Base-by-base conservation (phyloP, 306 rosid genomes). In the Prosopis cineraria region DNA sequence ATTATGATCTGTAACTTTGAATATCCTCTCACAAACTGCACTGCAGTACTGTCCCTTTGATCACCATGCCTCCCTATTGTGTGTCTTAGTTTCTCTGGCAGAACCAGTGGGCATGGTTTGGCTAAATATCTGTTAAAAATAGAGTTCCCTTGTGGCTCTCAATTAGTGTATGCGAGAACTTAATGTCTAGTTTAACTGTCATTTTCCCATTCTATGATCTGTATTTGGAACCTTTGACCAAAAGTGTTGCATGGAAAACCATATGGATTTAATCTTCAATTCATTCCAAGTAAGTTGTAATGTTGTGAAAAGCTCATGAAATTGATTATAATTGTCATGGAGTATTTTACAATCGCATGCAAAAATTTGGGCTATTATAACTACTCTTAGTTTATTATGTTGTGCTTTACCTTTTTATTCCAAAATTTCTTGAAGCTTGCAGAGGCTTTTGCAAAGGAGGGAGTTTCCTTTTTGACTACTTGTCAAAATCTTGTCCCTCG, bases 401-500 rank as follows among this genome's bases (percentile, higher is more conserved):
- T 29, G 60, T 67, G 72, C 17, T 22, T 83, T 75, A 33, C 73
- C 78, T 79, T 73, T 76, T 74, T 71, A 65, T 73, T 73, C 79
- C 50, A 59, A 83, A 56, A 33, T 68, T 79, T 85, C 74, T 80
- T 87, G 92, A 89, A 95, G 98, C 99, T 95, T 72, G 99, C 97
- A 84, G 98, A 91, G 84, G 90, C 91, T 73, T 95, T 88, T 88
- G 91, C 98, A 44, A 88, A 66, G 85, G 99, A 93, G 75, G 99
- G 97, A 33, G 87, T 95, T 96, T 95, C 99, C 80, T 95, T 95
- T 87, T 82, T 91, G 58, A 93, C 96, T 70, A 95, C 90, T 81
- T 91, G 90, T 81, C 97, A 95, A 85, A 95, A 91, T 82, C 92
- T 95, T 6, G 98, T 88, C 29, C 90, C 98, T 78, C 93, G 99